A percentile compares a stretch with the other conserved stretches of the same genome.
Evolutionary conservation across 164 flowering plant species (phyloP).

Genomic region (Malania oleifera): DNA sequence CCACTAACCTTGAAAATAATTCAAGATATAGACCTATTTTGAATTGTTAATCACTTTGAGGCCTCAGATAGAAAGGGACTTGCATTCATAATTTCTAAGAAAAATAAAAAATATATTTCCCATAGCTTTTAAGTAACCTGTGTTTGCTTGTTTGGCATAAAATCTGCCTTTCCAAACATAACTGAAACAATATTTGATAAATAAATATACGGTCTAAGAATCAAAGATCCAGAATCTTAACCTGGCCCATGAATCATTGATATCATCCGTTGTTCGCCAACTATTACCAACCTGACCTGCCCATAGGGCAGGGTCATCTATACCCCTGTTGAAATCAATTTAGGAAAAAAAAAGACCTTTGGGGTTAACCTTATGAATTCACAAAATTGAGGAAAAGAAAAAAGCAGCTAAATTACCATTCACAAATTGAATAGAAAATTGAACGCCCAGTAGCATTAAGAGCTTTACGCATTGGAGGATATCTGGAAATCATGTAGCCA

Average conservation of each 20-base stretch:
- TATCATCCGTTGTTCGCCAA: conserved; percentile 97
- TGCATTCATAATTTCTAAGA: neutral
- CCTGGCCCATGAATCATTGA: conserved; percentile 94
- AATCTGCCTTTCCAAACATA: too few species aligned
- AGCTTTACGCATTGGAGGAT: conserved; percentile 97
- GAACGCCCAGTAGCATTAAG: conserved; percentile 65
- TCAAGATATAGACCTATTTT: neutral
- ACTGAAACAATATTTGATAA: too few species aligned
- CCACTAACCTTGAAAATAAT: too few species aligned
- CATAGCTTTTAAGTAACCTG: too few species aligned
- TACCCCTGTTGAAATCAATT: conserved; percentile 65
- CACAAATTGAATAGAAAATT: conserved; percentile 91
- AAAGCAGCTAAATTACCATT: conserved; percentile 56
- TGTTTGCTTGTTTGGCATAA: too few species aligned
- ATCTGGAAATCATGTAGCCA: conserved; percentile 37
- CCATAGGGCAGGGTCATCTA: conserved; percentile 89
- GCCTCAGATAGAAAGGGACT: neutral
- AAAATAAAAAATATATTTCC: neutral
- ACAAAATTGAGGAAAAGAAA: neutral
- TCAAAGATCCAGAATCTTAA: conserved; percentile 16
- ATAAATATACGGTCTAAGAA: neutral
- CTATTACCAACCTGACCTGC: conserved; percentile 83
- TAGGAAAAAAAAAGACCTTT: neutral
- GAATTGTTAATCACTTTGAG: neutral
- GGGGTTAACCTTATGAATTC: neutral